phyloP scores from a whole-genome alignment of 495 filamentous ascomycete species.

The Penicillium atrosanguineum region DNA sequence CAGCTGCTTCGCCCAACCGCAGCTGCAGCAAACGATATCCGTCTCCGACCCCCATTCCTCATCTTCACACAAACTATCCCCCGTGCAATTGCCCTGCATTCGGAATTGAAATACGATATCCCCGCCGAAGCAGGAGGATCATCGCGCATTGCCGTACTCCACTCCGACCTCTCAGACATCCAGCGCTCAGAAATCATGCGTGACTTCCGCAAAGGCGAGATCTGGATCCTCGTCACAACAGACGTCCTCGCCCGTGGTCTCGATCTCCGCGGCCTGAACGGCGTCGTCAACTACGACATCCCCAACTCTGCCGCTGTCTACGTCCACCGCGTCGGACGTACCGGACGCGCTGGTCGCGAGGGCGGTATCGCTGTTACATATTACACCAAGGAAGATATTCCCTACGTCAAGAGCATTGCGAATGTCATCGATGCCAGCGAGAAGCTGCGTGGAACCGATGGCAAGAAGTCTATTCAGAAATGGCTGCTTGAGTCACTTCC shows the following conservation, averaged over 20 bases:
- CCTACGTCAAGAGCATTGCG: slow-evolving; percentile 85
- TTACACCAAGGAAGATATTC: slow-evolving; percentile 92
- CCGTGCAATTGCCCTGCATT: slow-evolving; percentile 79
- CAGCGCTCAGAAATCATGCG: slow-evolving; percentile 78
- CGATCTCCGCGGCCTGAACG: slow-evolving; percentile 87
- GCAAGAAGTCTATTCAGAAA: slow-evolving; percentile 60
- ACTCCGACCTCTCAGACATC: slow-evolving; percentile 77
- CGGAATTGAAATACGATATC: slow-evolving; percentile 93
- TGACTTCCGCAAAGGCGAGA: slow-evolving; percentile 84
- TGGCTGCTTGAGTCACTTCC: slow-evolving; percentile 91
- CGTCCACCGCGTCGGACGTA: slow-evolving; percentile 89
- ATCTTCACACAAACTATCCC: slow-evolving; percentile 95
- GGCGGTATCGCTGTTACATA: slow-evolving; percentile 92
- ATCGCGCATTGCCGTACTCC: slow-evolving; percentile 83
- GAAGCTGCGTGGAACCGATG: slow-evolving; percentile 49
- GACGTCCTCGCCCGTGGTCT: slow-evolving; percentile 88
- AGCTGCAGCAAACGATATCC: slow-evolving; percentile 51
- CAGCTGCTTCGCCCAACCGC: slow-evolving; percentile 84
- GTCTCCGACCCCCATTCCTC: slow-evolving; percentile 82
- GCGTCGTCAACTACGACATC: slow-evolving; percentile 95
- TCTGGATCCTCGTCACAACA: slow-evolving; percentile 95
- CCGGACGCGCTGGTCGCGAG: slow-evolving; percentile 80
- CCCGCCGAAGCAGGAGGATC: slow-evolving; percentile 82
- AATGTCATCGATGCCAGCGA: slow-evolving; percentile 87
- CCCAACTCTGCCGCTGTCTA: slow-evolving; percentile 85